Percentiles rank a stretch among this genome's conserved stretches.
Conservation (phyloP, 768 basidiomycete species). For the Tulasnella sp. region DNA sequence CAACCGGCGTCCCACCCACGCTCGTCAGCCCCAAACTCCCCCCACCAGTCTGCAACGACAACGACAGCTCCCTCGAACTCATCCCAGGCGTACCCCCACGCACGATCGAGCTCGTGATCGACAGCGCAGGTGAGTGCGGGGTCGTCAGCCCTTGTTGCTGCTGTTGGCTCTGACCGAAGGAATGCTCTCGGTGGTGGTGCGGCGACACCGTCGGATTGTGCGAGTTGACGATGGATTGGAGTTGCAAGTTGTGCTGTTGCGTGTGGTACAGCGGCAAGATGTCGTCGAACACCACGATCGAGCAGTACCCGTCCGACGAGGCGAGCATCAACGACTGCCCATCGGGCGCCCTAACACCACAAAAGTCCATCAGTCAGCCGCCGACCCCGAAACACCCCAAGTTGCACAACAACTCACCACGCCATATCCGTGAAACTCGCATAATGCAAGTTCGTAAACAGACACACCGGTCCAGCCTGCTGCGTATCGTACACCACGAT, state of each 20-base stretch:
- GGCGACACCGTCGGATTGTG: slow-evolving; percentile 24
- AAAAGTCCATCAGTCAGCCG: neutral
- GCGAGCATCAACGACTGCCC: slow-evolving; percentile 87
- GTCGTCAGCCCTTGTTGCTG: neutral
- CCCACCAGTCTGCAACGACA: neutral
- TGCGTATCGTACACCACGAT: slow-evolving; percentile 95
- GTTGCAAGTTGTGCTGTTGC: slow-evolving; percentile 82
- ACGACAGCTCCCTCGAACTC: neutral
- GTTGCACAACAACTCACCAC: slow-evolving; percentile 49
- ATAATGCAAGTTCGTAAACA: slow-evolving; percentile 91
- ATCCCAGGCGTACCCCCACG: slow-evolving; percentile 3
- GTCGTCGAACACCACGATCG: slow-evolving; percentile 89
- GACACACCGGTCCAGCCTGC: slow-evolving; percentile 80
- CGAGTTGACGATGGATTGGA: slow-evolving; percentile 82
- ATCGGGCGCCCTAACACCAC: slow-evolving; percentile 77
- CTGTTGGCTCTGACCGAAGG: neutral
- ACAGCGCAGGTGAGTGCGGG: slow-evolving; percentile 6
- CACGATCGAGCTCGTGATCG: neutral
- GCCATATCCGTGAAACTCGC: slow-evolving; percentile 95
- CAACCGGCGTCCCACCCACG: neutral
- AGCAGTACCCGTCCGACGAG: slow-evolving; percentile 95
- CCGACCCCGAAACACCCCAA: neutral
- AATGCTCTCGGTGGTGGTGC: slow-evolving; percentile 2
- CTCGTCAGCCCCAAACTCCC: neutral
- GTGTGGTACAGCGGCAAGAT: slow-evolving; percentile 78